These are phyloP conservation scores for Sporothrix globosa DNA, from an alignment of 2,329 filamentous ascomycete species.

Conservation along the genomic window DNA sequence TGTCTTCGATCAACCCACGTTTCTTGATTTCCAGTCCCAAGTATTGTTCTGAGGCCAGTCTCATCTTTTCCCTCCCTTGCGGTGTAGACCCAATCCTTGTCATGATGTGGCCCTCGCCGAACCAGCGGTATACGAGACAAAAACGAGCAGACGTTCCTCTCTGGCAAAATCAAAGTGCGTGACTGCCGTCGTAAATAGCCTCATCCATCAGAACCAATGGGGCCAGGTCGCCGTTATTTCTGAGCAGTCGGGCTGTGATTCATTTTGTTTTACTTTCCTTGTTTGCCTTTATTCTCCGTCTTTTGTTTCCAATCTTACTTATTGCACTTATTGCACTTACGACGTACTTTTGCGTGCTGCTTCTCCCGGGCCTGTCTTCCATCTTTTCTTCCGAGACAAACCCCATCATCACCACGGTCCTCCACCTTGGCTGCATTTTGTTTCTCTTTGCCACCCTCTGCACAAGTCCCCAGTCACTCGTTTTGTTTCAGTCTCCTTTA, in stretches of 20 bases:
- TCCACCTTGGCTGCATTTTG: not conserved
- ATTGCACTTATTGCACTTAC: not conserved
- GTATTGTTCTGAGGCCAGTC: not conserved
- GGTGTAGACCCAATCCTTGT: not conserved
- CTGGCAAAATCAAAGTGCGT: not conserved
- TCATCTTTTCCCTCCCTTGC: not conserved
- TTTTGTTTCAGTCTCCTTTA: not conserved
- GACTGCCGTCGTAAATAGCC: conserved; percentile 21
- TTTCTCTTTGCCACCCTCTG: not conserved
- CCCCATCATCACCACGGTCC: not conserved
- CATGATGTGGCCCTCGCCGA: conserved; percentile 10
- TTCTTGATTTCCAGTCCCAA: not conserved
- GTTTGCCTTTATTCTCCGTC: not conserved
- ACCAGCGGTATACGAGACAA: not conserved
- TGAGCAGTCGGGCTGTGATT: not conserved
- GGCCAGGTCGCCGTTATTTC: not conserved
- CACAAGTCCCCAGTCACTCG: not conserved
- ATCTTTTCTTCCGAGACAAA: conserved; percentile 3
- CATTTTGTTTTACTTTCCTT: not conserved
- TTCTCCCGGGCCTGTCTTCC: not conserved
- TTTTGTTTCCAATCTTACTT: not conserved
- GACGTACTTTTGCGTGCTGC: not conserved
- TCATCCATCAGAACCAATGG: conserved; percentile 5
- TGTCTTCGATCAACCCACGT: not conserved
- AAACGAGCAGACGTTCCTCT: not conserved